phyloP scores from a whole-genome alignment of 2,329 filamentous ascomycete genomes.

The Aspergillus calidoustus region DNA sequence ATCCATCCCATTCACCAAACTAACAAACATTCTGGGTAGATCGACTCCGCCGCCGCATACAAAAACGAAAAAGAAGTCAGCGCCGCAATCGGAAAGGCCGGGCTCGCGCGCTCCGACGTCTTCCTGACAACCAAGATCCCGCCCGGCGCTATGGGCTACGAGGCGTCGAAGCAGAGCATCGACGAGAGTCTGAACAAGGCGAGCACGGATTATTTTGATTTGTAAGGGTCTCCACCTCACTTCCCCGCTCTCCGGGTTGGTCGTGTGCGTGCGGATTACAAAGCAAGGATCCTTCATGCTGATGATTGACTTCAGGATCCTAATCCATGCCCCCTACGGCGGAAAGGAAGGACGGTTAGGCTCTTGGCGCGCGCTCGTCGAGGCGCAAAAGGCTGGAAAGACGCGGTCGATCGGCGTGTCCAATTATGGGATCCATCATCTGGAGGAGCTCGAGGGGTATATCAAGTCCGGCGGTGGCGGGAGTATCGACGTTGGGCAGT shows the following conservation, averaged over 20 bases:
- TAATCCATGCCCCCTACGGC: conserved; percentile 47
- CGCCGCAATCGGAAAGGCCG: conserved; percentile 56
- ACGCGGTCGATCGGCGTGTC: conserved; percentile 48
- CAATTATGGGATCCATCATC: conserved; percentile 46
- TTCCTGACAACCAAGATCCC: conserved; percentile 69
- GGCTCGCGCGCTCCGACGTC: conserved; percentile 58
- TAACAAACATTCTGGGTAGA: conserved; percentile 32
- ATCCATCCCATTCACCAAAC: background rate
- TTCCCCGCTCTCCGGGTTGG: background rate
- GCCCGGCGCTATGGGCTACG: conserved; percentile 61
- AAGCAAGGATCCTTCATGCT: background rate
- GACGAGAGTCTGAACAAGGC: conserved; percentile 65
- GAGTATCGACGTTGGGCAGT: conserved; percentile 81
- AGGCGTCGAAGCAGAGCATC: conserved; percentile 67
- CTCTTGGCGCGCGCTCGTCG: conserved; percentile 47
- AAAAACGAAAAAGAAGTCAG: conserved; percentile 62
- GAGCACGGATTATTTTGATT: conserved; percentile 70
- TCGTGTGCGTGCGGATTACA: background rate
- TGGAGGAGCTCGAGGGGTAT: conserved; percentile 47
- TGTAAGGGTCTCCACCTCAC: conserved; percentile 48
- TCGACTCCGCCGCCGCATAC: conserved; percentile 64
- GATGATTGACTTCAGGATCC: conserved; percentile 30
- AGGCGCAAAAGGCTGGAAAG: conserved; percentile 44
- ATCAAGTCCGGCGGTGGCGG: conserved; percentile 56
- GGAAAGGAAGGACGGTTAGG: conserved; percentile 44